Conservation (phyloP, 768 basidiomycete genomes). For the Crassisporium funariophilum region DNA sequence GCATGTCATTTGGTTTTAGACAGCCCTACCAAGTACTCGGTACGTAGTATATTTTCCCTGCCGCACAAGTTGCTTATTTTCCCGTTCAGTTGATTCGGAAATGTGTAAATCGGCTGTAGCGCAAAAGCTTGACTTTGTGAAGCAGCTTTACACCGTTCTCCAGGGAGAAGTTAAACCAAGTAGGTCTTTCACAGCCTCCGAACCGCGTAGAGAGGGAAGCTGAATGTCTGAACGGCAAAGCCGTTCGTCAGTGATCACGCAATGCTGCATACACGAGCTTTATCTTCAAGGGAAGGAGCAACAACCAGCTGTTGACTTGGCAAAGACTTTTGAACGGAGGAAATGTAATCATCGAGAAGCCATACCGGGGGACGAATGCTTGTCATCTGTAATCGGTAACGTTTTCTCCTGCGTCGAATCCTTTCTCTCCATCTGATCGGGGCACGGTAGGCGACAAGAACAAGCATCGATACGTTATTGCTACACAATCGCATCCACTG, state of each 20-base stretch:
- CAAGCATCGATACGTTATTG: slow-evolving; percentile 90
- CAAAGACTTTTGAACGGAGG: slow-evolving; percentile 90
- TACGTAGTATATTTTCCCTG: slow-evolving; percentile 34
- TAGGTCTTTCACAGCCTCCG: slow-evolving; percentile 44
- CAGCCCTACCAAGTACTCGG: slow-evolving; percentile 94
- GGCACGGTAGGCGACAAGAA: slow-evolving; percentile 67
- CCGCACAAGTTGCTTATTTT: slow-evolving; percentile 13
- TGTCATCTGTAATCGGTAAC: slow-evolving; percentile 79
- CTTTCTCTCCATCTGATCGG: background rate
- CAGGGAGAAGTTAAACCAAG: slow-evolving; percentile 92
- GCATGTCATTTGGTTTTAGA: slow-evolving; percentile 84
- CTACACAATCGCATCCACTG: slow-evolving; percentile 78
- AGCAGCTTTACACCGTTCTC: slow-evolving; percentile 74
- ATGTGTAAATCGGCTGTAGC: slow-evolving; percentile 73
- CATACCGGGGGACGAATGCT: slow-evolving; percentile 84
- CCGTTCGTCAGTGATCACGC: slow-evolving; percentile 88
- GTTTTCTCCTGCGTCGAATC: slow-evolving; percentile 1
- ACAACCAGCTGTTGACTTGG: slow-evolving; percentile 82
- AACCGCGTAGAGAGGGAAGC: slow-evolving; percentile 12
- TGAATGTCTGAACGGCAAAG: slow-evolving; percentile 43
- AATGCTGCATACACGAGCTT: slow-evolving; percentile 93
- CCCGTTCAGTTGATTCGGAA: slow-evolving; percentile 73
- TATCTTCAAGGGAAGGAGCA: slow-evolving; percentile 78
- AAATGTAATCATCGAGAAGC: slow-evolving; percentile 93
- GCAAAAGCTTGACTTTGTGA: slow-evolving; percentile 73